A percentile compares a stretch with the other conserved stretches of the same genome.
These are phyloP conservation scores for Mycena filopes DNA, from an alignment of 768 basidiomycete genomes.

Conservation along the genomic window DNA sequence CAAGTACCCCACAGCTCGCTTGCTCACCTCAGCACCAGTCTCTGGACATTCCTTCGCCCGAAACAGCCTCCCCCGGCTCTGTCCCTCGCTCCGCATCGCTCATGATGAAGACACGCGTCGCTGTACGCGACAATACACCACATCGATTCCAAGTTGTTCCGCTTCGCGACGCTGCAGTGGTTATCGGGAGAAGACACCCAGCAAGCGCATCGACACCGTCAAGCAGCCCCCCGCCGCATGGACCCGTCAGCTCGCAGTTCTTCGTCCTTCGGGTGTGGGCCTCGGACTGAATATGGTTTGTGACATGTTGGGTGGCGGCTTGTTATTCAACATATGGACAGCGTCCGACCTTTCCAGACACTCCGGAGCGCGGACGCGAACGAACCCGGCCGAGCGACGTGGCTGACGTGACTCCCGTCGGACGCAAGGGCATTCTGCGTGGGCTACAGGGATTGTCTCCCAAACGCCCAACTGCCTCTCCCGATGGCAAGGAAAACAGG, in stretches of 20 bases:
- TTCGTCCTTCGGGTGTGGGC: slow-evolving; percentile 28
- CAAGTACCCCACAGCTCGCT: slow-evolving; percentile 4
- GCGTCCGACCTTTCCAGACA: background rate
- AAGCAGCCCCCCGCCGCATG: slow-evolving; percentile 23
- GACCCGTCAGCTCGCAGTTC: slow-evolving; percentile 25
- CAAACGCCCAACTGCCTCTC: slow-evolving; percentile 16
- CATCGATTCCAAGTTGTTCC: slow-evolving; percentile 58
- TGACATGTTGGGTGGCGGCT: background rate
- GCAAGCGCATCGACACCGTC: slow-evolving; percentile 6
- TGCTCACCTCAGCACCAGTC: background rate
- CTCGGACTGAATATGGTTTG: slow-evolving; percentile 27
- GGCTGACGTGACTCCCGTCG: background rate
- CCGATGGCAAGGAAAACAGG: slow-evolving; percentile 32
- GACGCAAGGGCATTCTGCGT: slow-evolving; percentile 18
- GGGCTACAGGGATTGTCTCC: slow-evolving; percentile 29
- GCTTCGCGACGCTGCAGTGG: slow-evolving; percentile 47
- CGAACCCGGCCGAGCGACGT: slow-evolving; percentile 9
- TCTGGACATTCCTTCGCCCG: background rate
- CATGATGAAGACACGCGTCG: slow-evolving; percentile 57
- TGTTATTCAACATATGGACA: background rate
- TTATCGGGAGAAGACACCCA: slow-evolving; percentile 33
- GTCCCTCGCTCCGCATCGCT: slow-evolving; percentile 35
- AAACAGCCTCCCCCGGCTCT: background rate
- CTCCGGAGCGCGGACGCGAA: slow-evolving; percentile 26
- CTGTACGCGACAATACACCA: slow-evolving; percentile 54